Percentiles rank a stretch among this genome's conserved stretches.
phyloP scores from a whole-genome alignment of 495 filamentous ascomycete species.

The Bombardia bombarda region DNA sequence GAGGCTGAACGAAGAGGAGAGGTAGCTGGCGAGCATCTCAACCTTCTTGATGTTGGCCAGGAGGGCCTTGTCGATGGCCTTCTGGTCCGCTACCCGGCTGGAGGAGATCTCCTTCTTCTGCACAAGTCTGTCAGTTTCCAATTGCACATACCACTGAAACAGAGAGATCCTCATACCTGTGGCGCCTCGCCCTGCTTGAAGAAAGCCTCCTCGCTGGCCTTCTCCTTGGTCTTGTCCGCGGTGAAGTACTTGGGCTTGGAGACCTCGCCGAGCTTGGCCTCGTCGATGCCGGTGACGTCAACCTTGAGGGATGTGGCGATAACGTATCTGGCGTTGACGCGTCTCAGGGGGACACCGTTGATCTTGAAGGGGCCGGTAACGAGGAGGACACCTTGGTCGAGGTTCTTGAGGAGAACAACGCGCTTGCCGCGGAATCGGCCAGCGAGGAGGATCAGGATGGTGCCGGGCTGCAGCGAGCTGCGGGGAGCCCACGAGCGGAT shows the following conservation, averaged over 20 bases:
- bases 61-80: constrained; percentile 90
- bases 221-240: constrained; percentile 83
- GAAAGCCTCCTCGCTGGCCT: constrained; percentile 93
- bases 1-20: constrained; percentile 87
- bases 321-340: constrained; percentile 98
- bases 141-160: neutral
- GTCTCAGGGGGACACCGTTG: constrained; percentile 96
- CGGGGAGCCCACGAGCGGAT: constrained; percentile 77
- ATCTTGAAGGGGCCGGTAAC: constrained; percentile 99
- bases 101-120: constrained; percentile 93
- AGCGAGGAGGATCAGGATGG: constrained; percentile 95
- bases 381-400: constrained; percentile 93
- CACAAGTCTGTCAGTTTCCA: constrained; percentile 26
- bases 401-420: constrained; percentile 94
- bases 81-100: constrained; percentile 91
- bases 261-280: constrained; percentile 77
- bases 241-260: constrained; percentile 84
- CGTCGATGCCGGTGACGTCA: constrained; percentile 75
- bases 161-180: constrained; percentile 59
- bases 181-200: constrained; percentile 97
- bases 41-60: constrained; percentile 93
- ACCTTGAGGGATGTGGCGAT: constrained; percentile 92
- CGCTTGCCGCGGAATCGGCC: constrained; percentile 99
- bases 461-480: constrained; percentile 80
- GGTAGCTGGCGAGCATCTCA: constrained; percentile 78